Percentiles rank a stretch among this genome's conserved stretches.
Evolutionary conservation across 495 filamentous ascomycete genomes (phyloP).

Genomic region (Sordaria brevicollis): DNA sequence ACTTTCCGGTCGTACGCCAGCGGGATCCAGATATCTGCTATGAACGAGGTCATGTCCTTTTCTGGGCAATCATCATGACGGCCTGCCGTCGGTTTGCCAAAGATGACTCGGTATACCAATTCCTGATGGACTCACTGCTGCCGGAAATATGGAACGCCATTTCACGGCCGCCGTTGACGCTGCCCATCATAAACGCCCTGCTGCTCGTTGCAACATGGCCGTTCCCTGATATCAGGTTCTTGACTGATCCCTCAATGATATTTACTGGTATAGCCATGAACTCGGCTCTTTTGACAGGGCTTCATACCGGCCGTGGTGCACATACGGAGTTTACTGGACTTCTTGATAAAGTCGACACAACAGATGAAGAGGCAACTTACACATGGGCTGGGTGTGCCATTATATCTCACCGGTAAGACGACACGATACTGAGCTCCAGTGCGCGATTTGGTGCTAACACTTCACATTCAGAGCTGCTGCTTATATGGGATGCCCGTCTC

Average conservation of each 20-base stretch:
- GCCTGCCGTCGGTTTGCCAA: slow-evolving; percentile 31
- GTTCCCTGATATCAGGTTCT: slow-evolving; percentile 29
- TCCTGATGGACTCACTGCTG: slow-evolving; percentile 28
- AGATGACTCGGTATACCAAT: slow-evolving; percentile 29
- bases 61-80: slow-evolving; percentile 37
- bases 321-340: slow-evolving; percentile 30
- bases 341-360: slow-evolving; percentile 21
- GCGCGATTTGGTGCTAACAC: background rate
- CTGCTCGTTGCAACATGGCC: slow-evolving; percentile 34
- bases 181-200: slow-evolving; percentile 32
- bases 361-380: slow-evolving; percentile 33
- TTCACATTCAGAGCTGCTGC: slow-evolving; percentile 18
- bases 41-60: slow-evolving; percentile 26
- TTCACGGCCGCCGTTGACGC: slow-evolving; percentile 21
- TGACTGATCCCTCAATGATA: slow-evolving; percentile 31
- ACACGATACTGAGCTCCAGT: background rate
- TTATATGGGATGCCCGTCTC: slow-evolving; percentile 28
- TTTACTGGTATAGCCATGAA: slow-evolving; percentile 31
- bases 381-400: slow-evolving; percentile 38
- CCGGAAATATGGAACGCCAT: slow-evolving; percentile 27
- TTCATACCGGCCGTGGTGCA: slow-evolving; percentile 31
- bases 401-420: slow-evolving; percentile 26
- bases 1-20: slow-evolving; percentile 30
- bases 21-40: slow-evolving; percentile 32
- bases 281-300: slow-evolving; percentile 27